A percentile compares a stretch with the other conserved stretches of the same genome.
Conservation (phyloP, 768 basidiomycete genomes). For the Paxillus rubicundulus region DNA sequence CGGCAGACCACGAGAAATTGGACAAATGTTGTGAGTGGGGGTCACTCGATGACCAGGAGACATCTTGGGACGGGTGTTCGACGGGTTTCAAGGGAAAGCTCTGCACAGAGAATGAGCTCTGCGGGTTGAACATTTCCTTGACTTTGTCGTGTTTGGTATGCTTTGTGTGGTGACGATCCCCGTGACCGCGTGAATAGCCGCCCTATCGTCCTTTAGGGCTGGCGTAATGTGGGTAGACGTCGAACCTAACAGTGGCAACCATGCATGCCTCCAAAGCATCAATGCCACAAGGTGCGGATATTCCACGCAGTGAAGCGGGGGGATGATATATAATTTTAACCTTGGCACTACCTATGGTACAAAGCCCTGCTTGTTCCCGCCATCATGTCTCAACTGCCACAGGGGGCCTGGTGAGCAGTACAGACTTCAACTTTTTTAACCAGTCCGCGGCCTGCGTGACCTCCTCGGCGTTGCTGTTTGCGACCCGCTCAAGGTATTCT, state of each 20-base stretch:
- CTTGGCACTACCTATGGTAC: conserved; percentile 4
- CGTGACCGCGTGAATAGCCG: conserved; percentile 38
- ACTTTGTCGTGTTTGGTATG: conserved; percentile 38
- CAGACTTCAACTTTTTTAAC: conserved; percentile 54
- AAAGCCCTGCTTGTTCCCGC: neutral
- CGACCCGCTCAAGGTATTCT: conserved; percentile 70
- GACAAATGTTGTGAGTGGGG: conserved; percentile 4
- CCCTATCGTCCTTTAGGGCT: conserved; percentile 30
- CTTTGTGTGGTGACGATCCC: conserved; percentile 34
- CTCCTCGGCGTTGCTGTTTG: conserved; percentile 79
- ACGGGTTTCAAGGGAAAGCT: conserved; percentile 22
- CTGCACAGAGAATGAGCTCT: conserved; percentile 28
- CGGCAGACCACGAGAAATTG: conserved; percentile 4
- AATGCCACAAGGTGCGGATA: neutral
- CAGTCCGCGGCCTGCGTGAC: conserved; percentile 71
- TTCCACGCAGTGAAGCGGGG: neutral
- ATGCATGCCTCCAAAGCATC: neutral
- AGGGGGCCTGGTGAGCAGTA: conserved; percentile 23
- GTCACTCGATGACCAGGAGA: conserved; percentile 3
- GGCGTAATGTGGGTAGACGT: conserved; percentile 6
- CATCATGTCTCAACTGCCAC: neutral
- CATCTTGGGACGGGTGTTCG: conserved; percentile 3
- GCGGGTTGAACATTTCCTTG: conserved; percentile 33
- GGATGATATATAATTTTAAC: no score
- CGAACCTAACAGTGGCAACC: neutral